Percentiles rank a stretch among this genome's conserved stretches.
These are phyloP conservation scores for Nitzschia palea DNA, from an alignment of 108 stramenopile genomes.

Conservation along the genomic window DNA sequence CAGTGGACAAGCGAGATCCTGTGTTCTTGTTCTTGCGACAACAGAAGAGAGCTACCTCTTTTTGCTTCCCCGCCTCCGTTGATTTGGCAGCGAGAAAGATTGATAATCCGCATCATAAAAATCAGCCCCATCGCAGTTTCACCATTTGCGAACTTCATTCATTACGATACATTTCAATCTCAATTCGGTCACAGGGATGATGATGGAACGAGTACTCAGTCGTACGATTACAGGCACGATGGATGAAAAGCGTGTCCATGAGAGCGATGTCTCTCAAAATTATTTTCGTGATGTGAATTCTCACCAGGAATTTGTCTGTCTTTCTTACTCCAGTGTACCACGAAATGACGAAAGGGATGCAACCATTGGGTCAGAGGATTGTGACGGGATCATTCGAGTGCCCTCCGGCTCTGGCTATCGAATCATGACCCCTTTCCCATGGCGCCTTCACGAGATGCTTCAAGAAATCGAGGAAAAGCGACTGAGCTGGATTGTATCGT, in stretches of 20 bases:
- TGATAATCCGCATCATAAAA: no score
- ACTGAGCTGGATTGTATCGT: slow-evolving; percentile 47
- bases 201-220: background rate
- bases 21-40: no score
- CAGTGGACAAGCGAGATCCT: no score
- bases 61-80: no score
- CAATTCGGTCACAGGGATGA: no score
- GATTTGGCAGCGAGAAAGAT: no score
- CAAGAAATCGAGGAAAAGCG: slow-evolving; percentile 43
- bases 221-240: background rate
- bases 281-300: background rate
- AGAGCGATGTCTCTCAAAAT: background rate
- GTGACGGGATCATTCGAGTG: slow-evolving; percentile 14
- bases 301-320: background rate
- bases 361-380: background rate
- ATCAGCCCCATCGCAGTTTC: no score
- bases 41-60: no score
- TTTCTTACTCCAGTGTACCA: background rate
- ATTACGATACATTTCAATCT: no score
- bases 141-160: no score
- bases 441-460: slow-evolving; percentile 48
- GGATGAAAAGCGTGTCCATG: background rate
- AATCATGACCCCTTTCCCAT: slow-evolving; percentile 21
- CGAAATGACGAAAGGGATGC: background rate
- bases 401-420: slow-evolving; percentile 32